Percentiles rank a stretch among this genome's conserved stretches.
These are phyloP conservation scores for Neckera pumila DNA, from an alignment of 225 moss, liverwort and hornwort genomes.

Conservation along the genomic window DNA sequence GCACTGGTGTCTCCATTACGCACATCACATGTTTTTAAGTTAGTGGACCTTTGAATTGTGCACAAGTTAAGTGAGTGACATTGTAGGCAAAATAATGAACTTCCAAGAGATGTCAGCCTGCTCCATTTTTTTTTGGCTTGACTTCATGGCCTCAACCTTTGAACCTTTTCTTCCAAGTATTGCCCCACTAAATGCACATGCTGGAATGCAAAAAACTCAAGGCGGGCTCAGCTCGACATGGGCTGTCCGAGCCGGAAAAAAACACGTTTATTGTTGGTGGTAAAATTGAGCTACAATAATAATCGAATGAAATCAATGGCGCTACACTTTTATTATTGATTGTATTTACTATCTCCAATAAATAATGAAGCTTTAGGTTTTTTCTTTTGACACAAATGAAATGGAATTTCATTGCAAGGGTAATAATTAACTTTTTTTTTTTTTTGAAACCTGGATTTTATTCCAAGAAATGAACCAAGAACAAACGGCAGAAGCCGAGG, in stretches of 20 bases:
- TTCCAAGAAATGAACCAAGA: no score
- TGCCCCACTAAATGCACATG: background rate
- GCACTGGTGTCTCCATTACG: background rate
- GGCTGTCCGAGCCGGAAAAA: background rate
- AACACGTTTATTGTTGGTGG: no score
- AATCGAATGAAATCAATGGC: background rate
- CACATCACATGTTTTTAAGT: background rate
- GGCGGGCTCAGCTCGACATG: background rate
- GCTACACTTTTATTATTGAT: background rate
- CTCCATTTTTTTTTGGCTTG: background rate
- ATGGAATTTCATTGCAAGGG: no score
- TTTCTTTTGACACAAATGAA: no score
- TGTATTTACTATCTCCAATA: background rate
- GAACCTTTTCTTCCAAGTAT: background rate
- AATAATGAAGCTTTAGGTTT: background rate
- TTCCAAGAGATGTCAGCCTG: background rate
- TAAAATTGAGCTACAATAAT: no score
- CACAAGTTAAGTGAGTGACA: no score
- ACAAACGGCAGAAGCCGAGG: no score
- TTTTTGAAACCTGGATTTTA: no score
- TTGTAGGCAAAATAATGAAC: background rate
- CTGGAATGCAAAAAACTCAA: background rate
- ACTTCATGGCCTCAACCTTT: background rate
- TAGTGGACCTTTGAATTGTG: background rate
- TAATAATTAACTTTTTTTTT: no score